Base-by-base conservation (phyloP, 179 eudicot species). In the Camellia oleifera region DNA sequence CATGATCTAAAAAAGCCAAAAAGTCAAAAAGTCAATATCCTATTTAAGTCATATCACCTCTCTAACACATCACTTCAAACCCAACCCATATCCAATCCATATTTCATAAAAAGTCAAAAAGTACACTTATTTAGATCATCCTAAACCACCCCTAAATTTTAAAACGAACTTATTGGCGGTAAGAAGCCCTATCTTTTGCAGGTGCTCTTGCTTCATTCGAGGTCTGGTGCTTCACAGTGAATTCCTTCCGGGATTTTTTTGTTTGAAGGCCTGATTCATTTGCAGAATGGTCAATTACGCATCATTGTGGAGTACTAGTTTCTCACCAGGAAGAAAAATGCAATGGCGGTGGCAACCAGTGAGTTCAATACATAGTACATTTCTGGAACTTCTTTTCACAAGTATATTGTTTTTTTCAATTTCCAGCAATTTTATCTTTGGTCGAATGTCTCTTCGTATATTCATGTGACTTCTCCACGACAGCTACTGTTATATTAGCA, bases 221-320 rank as follows among this genome's bases (percentile, higher is more conserved):
- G 67, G 69, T 75, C 68, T 61, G 56, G 78, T 75, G 78, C 78
- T 75, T 75, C 18, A 61, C 61, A 56, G 69, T 75, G 69, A 61
- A 75, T 75, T 46, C 78, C 61, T 75, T 53, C 78, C 78, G 18
- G 69, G 56, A 75, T 75, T 75, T 72, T 72, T 75, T 75, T 46
- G 78, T 75, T 75, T 45, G 69, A 61, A 75, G 78, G 78, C 69
- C 69, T 18, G 67, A 61, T 61, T 75, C 69, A 75, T 60, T 44
- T 18, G 14, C 52, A 0, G 68, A 42, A 75, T 58, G 58, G 52
- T 63, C 77, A 15, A 42, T 75, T 58, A 75, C 61, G 69, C 69
- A 61, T 17, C 61, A 42, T 7, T 60, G 40, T 60, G 53, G 42
- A 75, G 69, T 45, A n/a, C 48, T 75, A 56, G 18, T 75, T 75